Conservation (phyloP, 495 filamentous ascomycete species). For the Immersiella caudata region DNA sequence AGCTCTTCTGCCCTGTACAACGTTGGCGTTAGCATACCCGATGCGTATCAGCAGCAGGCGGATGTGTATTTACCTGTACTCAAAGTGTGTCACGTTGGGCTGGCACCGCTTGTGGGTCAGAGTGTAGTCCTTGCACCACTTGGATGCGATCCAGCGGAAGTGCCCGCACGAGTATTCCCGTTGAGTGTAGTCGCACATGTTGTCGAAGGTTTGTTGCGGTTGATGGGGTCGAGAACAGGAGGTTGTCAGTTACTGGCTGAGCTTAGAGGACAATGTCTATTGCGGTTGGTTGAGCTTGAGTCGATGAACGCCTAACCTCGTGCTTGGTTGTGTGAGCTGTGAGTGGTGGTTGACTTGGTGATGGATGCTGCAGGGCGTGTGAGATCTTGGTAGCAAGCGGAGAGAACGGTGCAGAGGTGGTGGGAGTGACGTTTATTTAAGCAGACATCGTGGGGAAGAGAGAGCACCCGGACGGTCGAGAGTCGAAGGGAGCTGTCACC, state of each 20-base stretch:
- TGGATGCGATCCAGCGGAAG: conserved; percentile 48
- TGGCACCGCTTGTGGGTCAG: conserved; percentile 46
- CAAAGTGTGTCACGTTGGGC: conserved; percentile 45
- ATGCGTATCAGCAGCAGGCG: background rate
- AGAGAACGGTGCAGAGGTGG: conserved; percentile 16
- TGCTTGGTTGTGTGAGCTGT: conserved; percentile 9
- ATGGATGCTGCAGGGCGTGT: conserved; percentile 8
- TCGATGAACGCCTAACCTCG: conserved; percentile 1
- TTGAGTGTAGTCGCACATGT: conserved; percentile 42
- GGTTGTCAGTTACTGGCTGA: no score
- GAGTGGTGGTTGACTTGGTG: conserved; percentile 2
- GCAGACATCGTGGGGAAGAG: conserved; percentile 24
- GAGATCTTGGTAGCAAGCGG: conserved; percentile 20
- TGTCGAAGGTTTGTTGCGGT: conserved; percentile 10
- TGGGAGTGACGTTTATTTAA: conserved; percentile 36
- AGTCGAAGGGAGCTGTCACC: conserved; percentile 25
- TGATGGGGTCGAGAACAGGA: background rate
- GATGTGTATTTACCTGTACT: conserved; percentile 34
- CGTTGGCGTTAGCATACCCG: conserved; percentile 4
- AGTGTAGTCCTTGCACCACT: conserved; percentile 46
- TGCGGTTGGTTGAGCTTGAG: background rate
- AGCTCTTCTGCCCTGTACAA: conserved; percentile 37
- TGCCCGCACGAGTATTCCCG: conserved; percentile 47
- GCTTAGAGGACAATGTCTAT: no score
- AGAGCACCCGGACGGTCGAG: conserved; percentile 4